phyloP scores from a whole-genome alignment of 768 basidiomycete genomes.

The Termitomyces sp. region DNA sequence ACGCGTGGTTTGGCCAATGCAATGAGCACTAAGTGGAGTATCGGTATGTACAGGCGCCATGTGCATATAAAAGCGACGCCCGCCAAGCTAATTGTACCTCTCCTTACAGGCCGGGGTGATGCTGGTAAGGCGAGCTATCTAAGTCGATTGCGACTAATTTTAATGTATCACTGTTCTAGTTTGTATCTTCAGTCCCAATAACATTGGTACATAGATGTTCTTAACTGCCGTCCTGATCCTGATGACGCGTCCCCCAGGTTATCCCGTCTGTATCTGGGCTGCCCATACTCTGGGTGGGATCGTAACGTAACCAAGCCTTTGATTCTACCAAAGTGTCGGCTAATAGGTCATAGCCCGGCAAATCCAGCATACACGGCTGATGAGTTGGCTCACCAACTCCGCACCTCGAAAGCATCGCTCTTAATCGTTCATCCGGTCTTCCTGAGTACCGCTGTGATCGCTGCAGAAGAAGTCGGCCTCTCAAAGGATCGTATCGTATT shows the following conservation, averaged over 20 bases:
- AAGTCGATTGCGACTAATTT: not conserved
- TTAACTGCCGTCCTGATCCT: not conserved
- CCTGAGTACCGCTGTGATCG: conserved; percentile 36
- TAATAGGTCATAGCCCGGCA: conserved; percentile 40
- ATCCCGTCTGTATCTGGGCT: conserved; percentile 53
- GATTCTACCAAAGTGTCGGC: not conserved
- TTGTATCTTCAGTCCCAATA: conserved; percentile 59
- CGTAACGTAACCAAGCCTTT: conserved; percentile 40
- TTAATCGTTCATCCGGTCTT: conserved; percentile 43
- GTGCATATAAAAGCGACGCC: not conserved
- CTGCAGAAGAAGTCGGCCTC: conserved; percentile 34
- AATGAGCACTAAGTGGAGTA: conserved; percentile 38
- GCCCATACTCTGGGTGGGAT: conserved; percentile 52
- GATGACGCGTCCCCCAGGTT: conserved; percentile 33
- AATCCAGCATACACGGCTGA: conserved; percentile 55
- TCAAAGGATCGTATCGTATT: conserved; percentile 36
- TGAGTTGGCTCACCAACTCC: conserved; percentile 55
- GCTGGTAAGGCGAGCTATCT: conserved; percentile 33
- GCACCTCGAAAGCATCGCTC: conserved; percentile 38
- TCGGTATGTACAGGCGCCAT: conserved; percentile 28
- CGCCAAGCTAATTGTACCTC: not conserved
- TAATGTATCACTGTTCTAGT: conserved; percentile 27
- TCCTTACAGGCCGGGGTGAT: conserved; percentile 37
- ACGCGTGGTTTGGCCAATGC: conserved; percentile 51
- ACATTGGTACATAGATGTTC: conserved; percentile 37